Evolutionary conservation across 495 filamentous ascomycete species (phyloP), one percentile per base, ranked within the genome.

Genomic region (Daldinia grandis): DNA sequence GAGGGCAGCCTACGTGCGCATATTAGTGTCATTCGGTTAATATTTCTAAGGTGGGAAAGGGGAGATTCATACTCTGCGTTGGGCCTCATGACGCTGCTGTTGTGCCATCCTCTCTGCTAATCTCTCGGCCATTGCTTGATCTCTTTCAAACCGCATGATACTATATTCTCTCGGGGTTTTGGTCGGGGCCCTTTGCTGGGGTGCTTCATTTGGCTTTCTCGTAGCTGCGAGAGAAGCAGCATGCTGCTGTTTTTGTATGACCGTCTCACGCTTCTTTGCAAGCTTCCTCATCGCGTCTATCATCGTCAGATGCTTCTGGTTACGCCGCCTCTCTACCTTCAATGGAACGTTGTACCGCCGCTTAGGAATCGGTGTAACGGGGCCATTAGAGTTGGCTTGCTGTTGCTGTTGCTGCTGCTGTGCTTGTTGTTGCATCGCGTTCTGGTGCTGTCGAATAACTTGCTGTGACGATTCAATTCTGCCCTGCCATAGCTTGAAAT

Each of bases 261-360:
- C 85, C 5, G 90, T 90, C 81, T 99, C 95, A 42, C 93, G 86
- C 82, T 97, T 98, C 81, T 97, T 96, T 6, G 95, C 95, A 66
- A 96, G 76, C 78, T 98, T 99, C 44, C 94, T 88, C 92, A 98
- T 97, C 4, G 90, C 91, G 80, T 98, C 95, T 77, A 98, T 89
- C 58, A 98, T 82, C 19, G 91, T 91, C 62, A 98, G 84, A 73
- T 97, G 92, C 69, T 91, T 92, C 24, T 91, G 92, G 57, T 93
- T 93, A 73, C 92, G 87, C 63, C 93, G 86, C 60, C 94, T 88
- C 64, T 98, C 94, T 54, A 98, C 94, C 25, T 91, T 88, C 10
- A 93, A 79, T 40, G 90, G 90, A 0, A 91, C 91, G 4, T 89
- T 89, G 53, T 89, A 85, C 35, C 91, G 84, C 37, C 89, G 84